Evolutionary conservation across 2,329 filamentous ascomycete species (phyloP).

Genomic region (Verticillium dahliae): DNA sequence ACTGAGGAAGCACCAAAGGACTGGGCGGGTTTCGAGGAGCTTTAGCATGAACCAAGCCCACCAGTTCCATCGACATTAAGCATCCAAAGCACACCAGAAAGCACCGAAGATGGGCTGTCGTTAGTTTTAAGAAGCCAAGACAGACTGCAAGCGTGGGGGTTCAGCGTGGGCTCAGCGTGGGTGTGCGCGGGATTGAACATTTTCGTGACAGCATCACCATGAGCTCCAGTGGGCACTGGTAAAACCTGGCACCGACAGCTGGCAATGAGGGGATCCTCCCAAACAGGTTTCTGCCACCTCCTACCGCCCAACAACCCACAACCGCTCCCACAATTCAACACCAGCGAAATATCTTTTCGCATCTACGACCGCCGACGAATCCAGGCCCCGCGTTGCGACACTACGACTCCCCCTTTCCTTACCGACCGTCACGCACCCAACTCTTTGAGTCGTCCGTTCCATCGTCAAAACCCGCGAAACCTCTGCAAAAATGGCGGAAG

Average conservation of each 20-base stretch:
- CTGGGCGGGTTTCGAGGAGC: too few relatives aligned
- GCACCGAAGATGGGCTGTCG: background rate
- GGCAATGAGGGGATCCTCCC: background rate
- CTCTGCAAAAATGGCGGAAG: constrained; percentile 48
- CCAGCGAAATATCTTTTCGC: constrained; percentile 34
- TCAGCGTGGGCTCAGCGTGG: background rate
- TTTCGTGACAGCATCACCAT: background rate
- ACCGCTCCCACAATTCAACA: constrained; percentile 33
- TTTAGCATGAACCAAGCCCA: too few relatives aligned
- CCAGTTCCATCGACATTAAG: too few relatives aligned
- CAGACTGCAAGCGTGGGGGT: background rate
- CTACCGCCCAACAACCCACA: constrained; percentile 33
- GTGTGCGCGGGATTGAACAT: background rate
- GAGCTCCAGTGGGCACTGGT: background rate
- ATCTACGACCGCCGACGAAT: constrained; percentile 14
- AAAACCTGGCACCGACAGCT: background rate
- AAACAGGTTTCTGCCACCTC: constrained; percentile 23
- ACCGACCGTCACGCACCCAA: constrained; percentile 11
- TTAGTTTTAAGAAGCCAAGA: background rate
- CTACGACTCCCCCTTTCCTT: constrained; percentile 16
- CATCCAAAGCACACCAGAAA: too few relatives aligned
- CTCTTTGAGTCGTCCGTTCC: constrained; percentile 9
- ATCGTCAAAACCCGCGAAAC: constrained; percentile 1
- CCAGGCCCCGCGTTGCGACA: constrained; percentile 9
- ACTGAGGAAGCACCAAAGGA: too few relatives aligned